These are phyloP conservation scores for Fusarium sp. DNA, from an alignment of 2,329 filamentous ascomycete genomes.

Conservation along the genomic window DNA sequence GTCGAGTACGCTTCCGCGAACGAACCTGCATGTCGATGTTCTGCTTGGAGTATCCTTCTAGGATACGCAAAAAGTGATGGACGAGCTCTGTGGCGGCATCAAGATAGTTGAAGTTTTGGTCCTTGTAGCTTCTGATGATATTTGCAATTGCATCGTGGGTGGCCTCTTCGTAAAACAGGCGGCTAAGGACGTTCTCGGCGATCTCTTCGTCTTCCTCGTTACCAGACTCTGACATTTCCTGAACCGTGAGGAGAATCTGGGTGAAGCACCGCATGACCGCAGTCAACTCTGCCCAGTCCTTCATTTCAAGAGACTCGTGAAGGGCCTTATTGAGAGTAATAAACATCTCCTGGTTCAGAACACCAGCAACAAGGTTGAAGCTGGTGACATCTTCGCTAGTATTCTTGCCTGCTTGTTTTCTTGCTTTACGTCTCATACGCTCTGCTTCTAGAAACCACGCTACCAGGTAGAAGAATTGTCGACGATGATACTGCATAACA, in stretches of 20 bases:
- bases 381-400: slow-evolving; percentile 72
- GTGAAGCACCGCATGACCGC: slow-evolving; percentile 95
- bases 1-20: slow-evolving; percentile 78
- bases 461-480: slow-evolving; percentile 92
- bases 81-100: slow-evolving; percentile 91
- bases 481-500: slow-evolving; percentile 79
- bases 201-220: slow-evolving; percentile 97
- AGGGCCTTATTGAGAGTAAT: slow-evolving; percentile 88
- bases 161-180: slow-evolving; percentile 98
- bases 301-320: slow-evolving; percentile 82
- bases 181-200: slow-evolving; percentile 94
- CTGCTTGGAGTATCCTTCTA: slow-evolving; percentile 94
- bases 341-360: slow-evolving; percentile 95
- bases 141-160: slow-evolving; percentile 89
- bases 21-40: slow-evolving; percentile 95
- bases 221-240: slow-evolving; percentile 87
- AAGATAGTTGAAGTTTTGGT: slow-evolving; percentile 93
- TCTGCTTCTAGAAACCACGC: slow-evolving; percentile 95
- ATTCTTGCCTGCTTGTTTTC: slow-evolving; percentile 64
- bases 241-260: slow-evolving; percentile 90
- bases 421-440: slow-evolving; percentile 74
- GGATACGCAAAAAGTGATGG: slow-evolving; percentile 90
- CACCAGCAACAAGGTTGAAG: slow-evolving; percentile 88
- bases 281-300: slow-evolving; percentile 88
- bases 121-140: slow-evolving; percentile 88